These are phyloP conservation scores for Sinapis alba DNA, from an alignment of 441 rosid species.

Conservation along the genomic window DNA sequence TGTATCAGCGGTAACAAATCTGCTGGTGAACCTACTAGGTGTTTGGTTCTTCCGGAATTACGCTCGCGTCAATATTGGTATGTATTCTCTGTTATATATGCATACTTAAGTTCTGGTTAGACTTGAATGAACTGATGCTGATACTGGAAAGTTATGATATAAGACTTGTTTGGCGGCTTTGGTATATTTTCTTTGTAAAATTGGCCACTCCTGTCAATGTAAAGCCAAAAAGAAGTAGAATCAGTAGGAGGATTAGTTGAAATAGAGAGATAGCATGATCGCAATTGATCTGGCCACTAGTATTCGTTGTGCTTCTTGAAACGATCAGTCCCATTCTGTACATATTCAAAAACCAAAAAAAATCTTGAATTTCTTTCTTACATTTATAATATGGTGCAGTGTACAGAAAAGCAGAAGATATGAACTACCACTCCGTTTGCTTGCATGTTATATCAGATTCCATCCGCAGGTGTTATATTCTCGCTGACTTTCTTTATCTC, in stretches of 20 bases:
- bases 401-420: conserved; percentile 94
- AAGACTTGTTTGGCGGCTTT: not conserved
- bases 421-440: conserved; percentile 95
- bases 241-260: conserved; percentile 10
- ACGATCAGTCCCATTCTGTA: conserved; percentile 1
- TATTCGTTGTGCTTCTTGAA: not conserved
- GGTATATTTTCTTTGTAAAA: not conserved
- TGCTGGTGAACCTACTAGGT: conserved; percentile 88
- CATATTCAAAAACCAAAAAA: not conserved
- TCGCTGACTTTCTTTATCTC: conserved; percentile 23
- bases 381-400: conserved; percentile 51
- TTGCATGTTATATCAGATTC: conserved; percentile 96
- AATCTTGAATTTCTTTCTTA: conserved; percentile 10
- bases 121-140: not conserved
- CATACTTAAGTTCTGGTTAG: conserved; percentile 11
- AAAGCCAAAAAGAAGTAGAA: conserved; percentile 7
- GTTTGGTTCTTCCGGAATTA: conserved; percentile 97
- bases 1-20: conserved; percentile 93
- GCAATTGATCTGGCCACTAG: conserved; percentile 8
- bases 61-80: conserved; percentile 90
- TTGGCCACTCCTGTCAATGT: not conserved
- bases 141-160: conserved; percentile 1
- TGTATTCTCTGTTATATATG: conserved; percentile 35
- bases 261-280: conserved; percentile 11
- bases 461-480: conserved; percentile 70